Evolutionary conservation across 345 rosid genomes (phyloP).

Genomic region (Corchorus olitorius): DNA sequence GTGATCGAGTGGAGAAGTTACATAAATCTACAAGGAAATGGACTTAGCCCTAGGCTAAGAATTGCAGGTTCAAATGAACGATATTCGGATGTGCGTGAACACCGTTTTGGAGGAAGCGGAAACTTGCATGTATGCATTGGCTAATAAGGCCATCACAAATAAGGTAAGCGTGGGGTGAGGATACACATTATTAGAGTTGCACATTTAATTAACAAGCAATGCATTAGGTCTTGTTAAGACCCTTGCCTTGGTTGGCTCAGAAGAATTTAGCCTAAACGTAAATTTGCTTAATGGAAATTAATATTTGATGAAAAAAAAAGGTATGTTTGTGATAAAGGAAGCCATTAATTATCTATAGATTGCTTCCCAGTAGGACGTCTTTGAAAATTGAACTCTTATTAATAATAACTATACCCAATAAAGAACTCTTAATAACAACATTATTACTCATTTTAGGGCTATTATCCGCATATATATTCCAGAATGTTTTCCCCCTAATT

Average conservation of each 20-base stretch:
- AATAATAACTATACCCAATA: no score
- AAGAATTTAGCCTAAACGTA: conserved; percentile 16
- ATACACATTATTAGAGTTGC: conserved; percentile 42
- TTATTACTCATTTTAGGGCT: no score
- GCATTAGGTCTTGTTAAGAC: conserved; percentile 54
- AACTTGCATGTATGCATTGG: conserved; percentile 53
- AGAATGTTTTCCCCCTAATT: no score
- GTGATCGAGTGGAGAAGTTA: conserved; percentile 27
- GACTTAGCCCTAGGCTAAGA: conserved; percentile 21
- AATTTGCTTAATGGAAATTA: neutral
- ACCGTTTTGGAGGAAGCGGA: conserved; percentile 56
- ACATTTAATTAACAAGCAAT: conserved; percentile 56
- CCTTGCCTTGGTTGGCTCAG: conserved; percentile 38
- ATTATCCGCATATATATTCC: no score
- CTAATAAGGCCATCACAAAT: neutral
- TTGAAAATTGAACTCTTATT: neutral
- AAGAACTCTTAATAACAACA: no score
- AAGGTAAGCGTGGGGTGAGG: conserved; percentile 36
- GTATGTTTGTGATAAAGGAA: neutral
- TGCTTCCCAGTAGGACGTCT: neutral
- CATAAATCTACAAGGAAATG: conserved; percentile 32
- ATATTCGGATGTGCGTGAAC: conserved; percentile 63
- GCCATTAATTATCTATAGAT: neutral
- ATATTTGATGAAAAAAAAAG: neutral
- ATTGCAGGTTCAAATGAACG: conserved; percentile 24